Conservation (phyloP, 176 grass and related monocot species). For the Thalia dealbata region DNA sequence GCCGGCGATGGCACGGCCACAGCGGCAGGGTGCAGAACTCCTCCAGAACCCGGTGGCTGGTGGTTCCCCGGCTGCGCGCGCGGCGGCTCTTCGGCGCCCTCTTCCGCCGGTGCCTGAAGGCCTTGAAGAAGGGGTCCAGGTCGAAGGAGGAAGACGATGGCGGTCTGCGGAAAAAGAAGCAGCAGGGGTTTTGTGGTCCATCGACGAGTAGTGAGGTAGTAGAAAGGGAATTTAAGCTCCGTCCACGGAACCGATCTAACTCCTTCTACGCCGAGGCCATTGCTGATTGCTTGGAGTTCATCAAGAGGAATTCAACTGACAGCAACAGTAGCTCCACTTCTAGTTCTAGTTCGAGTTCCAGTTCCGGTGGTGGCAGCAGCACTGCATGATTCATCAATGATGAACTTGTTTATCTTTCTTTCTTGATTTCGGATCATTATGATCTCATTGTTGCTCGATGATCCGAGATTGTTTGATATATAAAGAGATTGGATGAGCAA, state of each 20-base stretch:
- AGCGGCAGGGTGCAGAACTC: background rate
- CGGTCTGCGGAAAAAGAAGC: too few species aligned
- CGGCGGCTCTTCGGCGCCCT: background rate
- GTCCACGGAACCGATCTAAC: background rate
- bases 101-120: background rate
- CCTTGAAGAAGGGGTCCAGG: background rate
- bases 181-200: too few species aligned
- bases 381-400: too few species aligned
- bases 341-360: too few species aligned
- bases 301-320: background rate
- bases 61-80: background rate
- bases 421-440: too few species aligned
- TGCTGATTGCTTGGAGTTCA: slow-evolving; percentile 14
- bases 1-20: background rate
- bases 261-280: slow-evolving; percentile 12
- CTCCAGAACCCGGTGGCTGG: background rate
- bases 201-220: too few species aligned
- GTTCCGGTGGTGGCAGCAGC: too few species aligned
- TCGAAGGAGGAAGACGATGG: background rate
- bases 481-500: too few species aligned
- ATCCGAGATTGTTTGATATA: too few species aligned
- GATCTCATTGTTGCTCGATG: too few species aligned
- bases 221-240: background rate
- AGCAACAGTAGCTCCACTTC: too few species aligned
- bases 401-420: too few species aligned